Percentiles rank a stretch among this genome's conserved stretches.
phyloP scores from a whole-genome alignment of 2,329 filamentous ascomycete genomes.

The Xylaria sp. region DNA sequence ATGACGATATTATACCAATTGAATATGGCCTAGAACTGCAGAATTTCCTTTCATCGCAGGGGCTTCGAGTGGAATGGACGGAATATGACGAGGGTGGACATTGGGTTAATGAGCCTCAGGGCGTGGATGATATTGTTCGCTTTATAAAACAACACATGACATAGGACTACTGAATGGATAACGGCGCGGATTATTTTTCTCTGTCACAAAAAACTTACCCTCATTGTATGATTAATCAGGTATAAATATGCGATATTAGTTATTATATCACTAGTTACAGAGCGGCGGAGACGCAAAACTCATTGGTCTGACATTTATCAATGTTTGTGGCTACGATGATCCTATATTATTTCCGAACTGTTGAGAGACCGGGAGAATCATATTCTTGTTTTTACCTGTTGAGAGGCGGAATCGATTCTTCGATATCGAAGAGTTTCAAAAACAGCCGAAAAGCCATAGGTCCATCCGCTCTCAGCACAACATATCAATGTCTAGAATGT shows the following conservation, averaged over 20 bases:
- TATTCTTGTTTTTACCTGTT: not conserved
- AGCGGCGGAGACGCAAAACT: no score
- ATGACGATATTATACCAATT: constrained; percentile 48
- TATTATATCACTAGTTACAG: no score
- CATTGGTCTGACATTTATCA: no score
- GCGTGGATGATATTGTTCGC: constrained; percentile 41
- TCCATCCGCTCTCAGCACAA: not conserved
- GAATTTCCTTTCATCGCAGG: constrained; percentile 34
- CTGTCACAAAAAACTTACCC: no score
- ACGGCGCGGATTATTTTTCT: no score
- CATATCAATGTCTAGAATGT: not conserved
- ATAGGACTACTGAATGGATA: not conserved
- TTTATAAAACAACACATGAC: constrained; percentile 29
- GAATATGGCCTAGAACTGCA: constrained; percentile 43
- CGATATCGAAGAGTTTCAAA: not conserved
- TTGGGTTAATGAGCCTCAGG: constrained; percentile 43
- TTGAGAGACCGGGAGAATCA: not conserved
- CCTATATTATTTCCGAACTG: not conserved
- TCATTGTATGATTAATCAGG: no score
- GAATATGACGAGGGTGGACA: constrained; percentile 47
- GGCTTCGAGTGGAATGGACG: constrained; percentile 43
- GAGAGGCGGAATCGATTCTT: not conserved
- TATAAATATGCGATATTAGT: no score
- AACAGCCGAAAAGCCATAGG: not conserved
- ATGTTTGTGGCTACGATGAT: no score